Percentiles rank a stretch among this genome's conserved stretches.
Conservation (phyloP, 2,329 filamentous ascomycete species). For the Phyllosticta ampelicida region DNA sequence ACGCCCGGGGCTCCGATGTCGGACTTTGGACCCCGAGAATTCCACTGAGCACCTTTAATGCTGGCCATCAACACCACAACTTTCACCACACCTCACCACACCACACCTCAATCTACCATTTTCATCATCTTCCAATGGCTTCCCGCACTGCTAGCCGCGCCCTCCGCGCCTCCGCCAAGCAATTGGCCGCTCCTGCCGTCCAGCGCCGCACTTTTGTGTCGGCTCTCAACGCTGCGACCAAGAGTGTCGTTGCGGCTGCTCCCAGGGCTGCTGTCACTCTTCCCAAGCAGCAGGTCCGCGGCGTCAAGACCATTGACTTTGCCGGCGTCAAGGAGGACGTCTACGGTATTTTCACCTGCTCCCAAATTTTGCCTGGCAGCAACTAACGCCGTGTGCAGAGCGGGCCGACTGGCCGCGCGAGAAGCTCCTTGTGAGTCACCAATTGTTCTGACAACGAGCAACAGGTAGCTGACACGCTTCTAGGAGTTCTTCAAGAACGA, state of each 20-base stretch:
- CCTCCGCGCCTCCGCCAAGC: conserved; percentile 46
- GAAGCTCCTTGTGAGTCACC: conserved; percentile 76
- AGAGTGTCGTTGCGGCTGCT: conserved; percentile 34
- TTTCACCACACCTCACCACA: conserved; percentile 10
- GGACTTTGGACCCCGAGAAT: conserved; percentile 7
- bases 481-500: conserved; percentile 99
- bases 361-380: conserved; percentile 19
- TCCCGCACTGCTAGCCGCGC: conserved; percentile 60
- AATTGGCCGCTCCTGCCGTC: conserved; percentile 40
- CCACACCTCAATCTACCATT: conserved; percentile 15
- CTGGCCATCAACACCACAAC: conserved; percentile 14
- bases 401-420: conserved; percentile 96
- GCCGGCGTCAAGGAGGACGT: conserved; percentile 90
- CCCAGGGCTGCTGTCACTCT: conserved; percentile 36
- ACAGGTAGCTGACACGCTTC: conserved; percentile 18
- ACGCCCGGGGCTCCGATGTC: conserved; percentile 9
- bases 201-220: conserved; percentile 50
- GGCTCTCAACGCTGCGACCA: conserved; percentile 40
- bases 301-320: conserved; percentile 98
- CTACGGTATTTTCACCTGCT: conserved; percentile 54
- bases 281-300: conserved; percentile 60
- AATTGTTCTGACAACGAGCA: not conserved
- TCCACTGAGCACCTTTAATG: too few species aligned
- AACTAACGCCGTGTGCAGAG: conserved; percentile 46
- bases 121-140: conserved; percentile 55